Percentiles rank a stretch among this genome's conserved stretches.
phyloP scores from a whole-genome alignment of 768 basidiomycete species.

The Cubamyces sp. region DNA sequence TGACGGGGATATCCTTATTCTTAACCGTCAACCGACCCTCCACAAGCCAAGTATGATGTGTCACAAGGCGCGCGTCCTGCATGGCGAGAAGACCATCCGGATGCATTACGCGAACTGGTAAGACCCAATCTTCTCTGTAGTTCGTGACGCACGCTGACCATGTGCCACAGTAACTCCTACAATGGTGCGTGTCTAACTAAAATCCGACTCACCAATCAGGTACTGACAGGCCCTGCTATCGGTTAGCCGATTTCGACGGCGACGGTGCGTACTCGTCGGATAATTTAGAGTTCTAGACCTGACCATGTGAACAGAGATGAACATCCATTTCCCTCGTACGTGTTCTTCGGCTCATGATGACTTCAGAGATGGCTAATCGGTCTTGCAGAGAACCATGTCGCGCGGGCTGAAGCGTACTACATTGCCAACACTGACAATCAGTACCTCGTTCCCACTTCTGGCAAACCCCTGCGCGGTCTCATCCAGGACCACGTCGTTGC shows the following conservation, averaged over 20 bases:
- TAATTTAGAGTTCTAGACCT: conserved; percentile 5
- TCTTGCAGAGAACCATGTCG: conserved; percentile 84
- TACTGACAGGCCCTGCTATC: background rate
- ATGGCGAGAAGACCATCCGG: conserved; percentile 97
- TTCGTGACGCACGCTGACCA: conserved; percentile 1
- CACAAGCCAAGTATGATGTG: conserved; percentile 99
- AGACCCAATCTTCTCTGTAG: conserved; percentile 31
- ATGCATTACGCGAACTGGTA: conserved; percentile 99
- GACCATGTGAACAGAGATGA: conserved; percentile 76
- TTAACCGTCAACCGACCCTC: conserved; percentile 97
- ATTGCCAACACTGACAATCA: conserved; percentile 99
- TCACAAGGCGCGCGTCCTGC: conserved; percentile 87
- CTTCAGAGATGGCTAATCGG: conserved; percentile 7
- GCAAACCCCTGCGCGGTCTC: conserved; percentile 94
- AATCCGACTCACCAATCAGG: background rate
- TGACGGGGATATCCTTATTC: conserved; percentile 93
- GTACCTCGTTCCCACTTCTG: conserved; percentile 98
- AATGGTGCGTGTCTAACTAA: conserved; percentile 62
- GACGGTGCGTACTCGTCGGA: conserved; percentile 58
- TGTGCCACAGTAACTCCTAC: conserved; percentile 81
- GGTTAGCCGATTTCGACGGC: conserved; percentile 90
- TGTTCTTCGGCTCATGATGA: conserved; percentile 19
- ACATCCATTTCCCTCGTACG: conserved; percentile 98
- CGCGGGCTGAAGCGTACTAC: conserved; percentile 90
- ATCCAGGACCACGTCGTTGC: conserved; percentile 99